Evolutionary conservation across 2,329 filamentous ascomycete genomes (phyloP).

Genomic region (Lojkania enalia): DNA sequence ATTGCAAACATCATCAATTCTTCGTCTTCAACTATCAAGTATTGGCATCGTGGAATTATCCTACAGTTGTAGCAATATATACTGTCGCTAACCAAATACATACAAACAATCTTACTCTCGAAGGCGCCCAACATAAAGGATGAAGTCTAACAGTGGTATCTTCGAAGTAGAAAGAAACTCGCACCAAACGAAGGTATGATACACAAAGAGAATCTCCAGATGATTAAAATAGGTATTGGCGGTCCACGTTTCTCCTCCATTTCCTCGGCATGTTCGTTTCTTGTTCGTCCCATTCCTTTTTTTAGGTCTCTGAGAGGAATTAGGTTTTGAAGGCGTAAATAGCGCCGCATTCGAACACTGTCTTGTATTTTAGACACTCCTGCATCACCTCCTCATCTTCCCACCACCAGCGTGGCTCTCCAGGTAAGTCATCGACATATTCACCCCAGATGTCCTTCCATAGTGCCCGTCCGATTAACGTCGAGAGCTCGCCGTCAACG

Average conservation of each 20-base stretch:
- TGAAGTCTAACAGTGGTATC: slow-evolving; percentile 2
- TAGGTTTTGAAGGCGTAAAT: slow-evolving; percentile 41
- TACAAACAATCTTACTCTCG: too few species aligned
- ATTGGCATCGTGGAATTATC: too few species aligned
- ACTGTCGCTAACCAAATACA: too few species aligned
- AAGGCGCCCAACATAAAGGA: too few species aligned
- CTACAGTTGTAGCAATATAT: too few species aligned
- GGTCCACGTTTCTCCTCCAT: background rate
- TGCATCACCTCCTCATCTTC: slow-evolving; percentile 42
- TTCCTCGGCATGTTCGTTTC: too few species aligned
- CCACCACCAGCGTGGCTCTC: slow-evolving; percentile 44
- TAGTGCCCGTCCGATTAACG: slow-evolving; percentile 38
- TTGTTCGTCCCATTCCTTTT: too few species aligned
- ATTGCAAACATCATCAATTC: too few species aligned
- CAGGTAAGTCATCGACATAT: slow-evolving; percentile 37
- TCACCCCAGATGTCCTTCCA: slow-evolving; percentile 46
- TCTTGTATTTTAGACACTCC: slow-evolving; percentile 41
- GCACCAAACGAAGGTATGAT: slow-evolving; percentile 1
- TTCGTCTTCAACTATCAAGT: too few species aligned
- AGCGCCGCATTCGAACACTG: slow-evolving; percentile 43
- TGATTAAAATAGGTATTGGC: background rate
- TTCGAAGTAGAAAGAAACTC: background rate
- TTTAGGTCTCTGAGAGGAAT: background rate
- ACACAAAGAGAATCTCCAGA: background rate
- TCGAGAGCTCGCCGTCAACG: slow-evolving; percentile 37